A percentile compares a stretch with the other conserved stretches of the same genome.
Evolutionary conservation across 306 rosid genomes (phyloP).

Genomic region (Casuarina glauca): DNA sequence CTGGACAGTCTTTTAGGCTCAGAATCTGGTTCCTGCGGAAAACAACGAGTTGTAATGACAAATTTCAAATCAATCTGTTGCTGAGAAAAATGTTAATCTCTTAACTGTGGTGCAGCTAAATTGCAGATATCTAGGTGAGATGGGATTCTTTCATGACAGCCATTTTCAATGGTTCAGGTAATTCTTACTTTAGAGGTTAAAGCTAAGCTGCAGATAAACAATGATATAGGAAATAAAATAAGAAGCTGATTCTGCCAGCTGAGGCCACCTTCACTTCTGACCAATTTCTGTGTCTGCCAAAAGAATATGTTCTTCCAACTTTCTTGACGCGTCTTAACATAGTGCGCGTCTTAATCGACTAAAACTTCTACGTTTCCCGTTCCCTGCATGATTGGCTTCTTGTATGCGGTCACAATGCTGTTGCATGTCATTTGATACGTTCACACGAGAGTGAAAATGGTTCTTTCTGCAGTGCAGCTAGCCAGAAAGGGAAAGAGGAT

Average conservation of each 20-base stretch:
- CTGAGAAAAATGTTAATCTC: background rate
- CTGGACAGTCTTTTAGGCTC: too few species aligned
- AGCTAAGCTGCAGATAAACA: background rate
- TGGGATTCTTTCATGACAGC: background rate
- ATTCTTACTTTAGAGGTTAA: background rate
- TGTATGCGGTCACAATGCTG: background rate
- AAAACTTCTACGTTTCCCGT: background rate
- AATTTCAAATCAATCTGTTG: background rate
- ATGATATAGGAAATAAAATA: background rate
- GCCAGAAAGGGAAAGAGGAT: too few species aligned
- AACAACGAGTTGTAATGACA: background rate
- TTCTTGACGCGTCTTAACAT: background rate
- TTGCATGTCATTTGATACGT: background rate
- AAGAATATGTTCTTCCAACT: constrained; percentile 9
- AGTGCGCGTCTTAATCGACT: too few species aligned
- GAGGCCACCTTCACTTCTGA: background rate
- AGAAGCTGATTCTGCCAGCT: constrained; percentile 2
- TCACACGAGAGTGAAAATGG: background rate
- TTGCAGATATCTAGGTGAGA: background rate
- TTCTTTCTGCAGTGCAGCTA: background rate
- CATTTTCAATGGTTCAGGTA: background rate
- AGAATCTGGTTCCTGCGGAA: background rate
- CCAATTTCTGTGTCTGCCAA: background rate
- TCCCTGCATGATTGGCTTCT: background rate
- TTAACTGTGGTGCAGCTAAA: background rate